Evolutionary conservation across 306 rosid species (phyloP).

Genomic region (Astragalus membranaceus): DNA sequence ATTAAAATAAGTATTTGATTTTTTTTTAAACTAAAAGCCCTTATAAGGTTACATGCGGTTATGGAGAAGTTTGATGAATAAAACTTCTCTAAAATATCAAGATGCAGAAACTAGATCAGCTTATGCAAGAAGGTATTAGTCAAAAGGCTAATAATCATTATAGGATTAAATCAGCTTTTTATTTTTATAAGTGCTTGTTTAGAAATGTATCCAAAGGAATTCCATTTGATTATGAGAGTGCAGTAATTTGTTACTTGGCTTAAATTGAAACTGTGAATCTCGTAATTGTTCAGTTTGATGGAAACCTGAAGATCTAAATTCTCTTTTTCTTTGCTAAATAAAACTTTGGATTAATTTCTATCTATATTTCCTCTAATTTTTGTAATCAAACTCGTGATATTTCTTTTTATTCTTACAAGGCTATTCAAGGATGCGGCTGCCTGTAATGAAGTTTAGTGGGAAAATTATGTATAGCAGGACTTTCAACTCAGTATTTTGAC

Average conservation of each 20-base stretch:
- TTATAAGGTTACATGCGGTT: neutral
- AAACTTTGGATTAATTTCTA: neutral
- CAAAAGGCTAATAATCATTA: no score
- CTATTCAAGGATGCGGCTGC: no score
- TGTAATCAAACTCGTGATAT: neutral
- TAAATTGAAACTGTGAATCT: neutral
- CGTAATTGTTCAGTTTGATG: neutral
- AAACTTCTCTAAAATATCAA: neutral
- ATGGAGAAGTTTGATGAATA: neutral
- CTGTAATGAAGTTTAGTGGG: no score
- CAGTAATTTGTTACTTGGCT: no score
- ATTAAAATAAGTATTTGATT: neutral
- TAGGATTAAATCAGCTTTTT: no score
- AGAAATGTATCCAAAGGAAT: no score
- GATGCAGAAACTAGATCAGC: no score
- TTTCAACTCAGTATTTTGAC: no score
- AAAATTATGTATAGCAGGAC: no score
- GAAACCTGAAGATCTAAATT: neutral
- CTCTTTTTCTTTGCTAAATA: neutral
- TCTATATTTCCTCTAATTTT: neutral
- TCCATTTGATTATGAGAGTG: no score
- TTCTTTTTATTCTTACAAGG: slow-evolving; percentile 18
- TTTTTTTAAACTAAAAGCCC: neutral
- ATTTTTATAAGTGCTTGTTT: no score
- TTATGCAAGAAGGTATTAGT: no score